Evolutionary conservation across 2,329 filamentous ascomycete genomes (phyloP).

Genomic region (Epichloe brachyelytri): DNA sequence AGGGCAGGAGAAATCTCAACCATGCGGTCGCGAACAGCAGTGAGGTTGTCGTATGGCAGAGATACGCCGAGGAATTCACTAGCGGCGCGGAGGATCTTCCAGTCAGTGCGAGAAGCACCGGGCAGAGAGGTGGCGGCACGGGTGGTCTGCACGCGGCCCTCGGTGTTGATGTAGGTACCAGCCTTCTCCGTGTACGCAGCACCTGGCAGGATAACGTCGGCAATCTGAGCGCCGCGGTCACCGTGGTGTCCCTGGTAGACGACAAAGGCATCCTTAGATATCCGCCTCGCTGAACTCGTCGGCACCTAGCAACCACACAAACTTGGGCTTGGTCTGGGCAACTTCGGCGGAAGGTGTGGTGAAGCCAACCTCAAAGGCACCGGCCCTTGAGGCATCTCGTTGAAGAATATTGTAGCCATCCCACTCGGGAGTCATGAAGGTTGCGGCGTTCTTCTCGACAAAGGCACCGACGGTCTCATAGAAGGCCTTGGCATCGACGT

Average conservation of each 20-base stretch:
- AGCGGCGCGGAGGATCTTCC: conserved; percentile 93
- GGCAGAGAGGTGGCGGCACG: conserved; percentile 79
- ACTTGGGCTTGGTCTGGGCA: conserved; percentile 78
- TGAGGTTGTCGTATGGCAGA: conserved; percentile 86
- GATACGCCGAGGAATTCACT: conserved; percentile 83
- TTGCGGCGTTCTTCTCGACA: conserved; percentile 82
- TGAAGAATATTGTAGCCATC: conserved; percentile 97
- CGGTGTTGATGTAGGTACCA: conserved; percentile 93
- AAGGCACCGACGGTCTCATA: conserved; percentile 86
- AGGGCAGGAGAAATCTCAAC: conserved; percentile 86
- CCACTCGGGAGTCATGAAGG: conserved; percentile 83
- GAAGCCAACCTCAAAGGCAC: conserved; percentile 93
- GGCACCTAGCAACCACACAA: conserved; percentile 91
- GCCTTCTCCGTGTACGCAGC: conserved; percentile 96
- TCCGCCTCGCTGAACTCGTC: conserved; percentile 79
- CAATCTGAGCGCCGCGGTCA: conserved; percentile 82
- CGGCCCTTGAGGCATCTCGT: conserved; percentile 79
- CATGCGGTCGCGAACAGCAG: conserved; percentile 83
- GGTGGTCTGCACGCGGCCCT: conserved; percentile 89
- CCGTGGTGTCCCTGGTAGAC: conserved; percentile 98
- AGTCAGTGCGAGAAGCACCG: conserved; percentile 85
- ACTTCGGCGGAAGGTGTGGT: conserved; percentile 71
- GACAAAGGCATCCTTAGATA: conserved; percentile 86
- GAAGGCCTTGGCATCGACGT: conserved; percentile 80
- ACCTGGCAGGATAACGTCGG: conserved; percentile 85